Evolutionary conservation across 768 basidiomycete genomes (phyloP).

Genomic region (Xanthoconium stramineum): DNA sequence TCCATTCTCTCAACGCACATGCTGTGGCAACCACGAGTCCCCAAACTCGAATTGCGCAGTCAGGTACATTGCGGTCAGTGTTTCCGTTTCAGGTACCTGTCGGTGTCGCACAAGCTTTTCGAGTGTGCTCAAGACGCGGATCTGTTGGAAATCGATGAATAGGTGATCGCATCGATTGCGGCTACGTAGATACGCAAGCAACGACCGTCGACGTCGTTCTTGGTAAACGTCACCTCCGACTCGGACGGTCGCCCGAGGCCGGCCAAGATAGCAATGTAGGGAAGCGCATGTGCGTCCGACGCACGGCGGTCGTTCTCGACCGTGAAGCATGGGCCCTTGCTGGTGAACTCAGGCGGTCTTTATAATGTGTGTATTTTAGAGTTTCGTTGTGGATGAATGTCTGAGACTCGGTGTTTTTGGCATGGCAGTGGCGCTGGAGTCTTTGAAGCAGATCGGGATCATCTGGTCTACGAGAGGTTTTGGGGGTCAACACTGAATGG

Average conservation of each 20-base stretch:
- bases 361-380: neutral
- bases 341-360: neutral
- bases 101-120: neutral
- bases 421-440: neutral
- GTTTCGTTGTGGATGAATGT: neutral
- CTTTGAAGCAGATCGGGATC: slow-evolving; percentile 9
- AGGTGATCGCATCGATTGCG: too few relatives aligned
- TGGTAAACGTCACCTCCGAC: neutral
- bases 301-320: neutral
- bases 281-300: neutral
- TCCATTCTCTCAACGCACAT: neutral
- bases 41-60: neutral
- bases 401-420: neutral
- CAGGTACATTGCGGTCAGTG: neutral
- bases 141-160: neutral
- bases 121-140: neutral
- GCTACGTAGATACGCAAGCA: too few relatives aligned
- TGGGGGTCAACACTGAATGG: neutral
- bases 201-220: too few relatives aligned
- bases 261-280: neutral
- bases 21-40: too few relatives aligned
- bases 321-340: neutral
- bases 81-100: neutral
- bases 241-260: neutral
- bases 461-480: neutral